A percentile compares a stretch with the other conserved stretches of the same genome.
Conservation (phyloP, 192 early-diverging fungal species). For the Mortierella antarctica region DNA sequence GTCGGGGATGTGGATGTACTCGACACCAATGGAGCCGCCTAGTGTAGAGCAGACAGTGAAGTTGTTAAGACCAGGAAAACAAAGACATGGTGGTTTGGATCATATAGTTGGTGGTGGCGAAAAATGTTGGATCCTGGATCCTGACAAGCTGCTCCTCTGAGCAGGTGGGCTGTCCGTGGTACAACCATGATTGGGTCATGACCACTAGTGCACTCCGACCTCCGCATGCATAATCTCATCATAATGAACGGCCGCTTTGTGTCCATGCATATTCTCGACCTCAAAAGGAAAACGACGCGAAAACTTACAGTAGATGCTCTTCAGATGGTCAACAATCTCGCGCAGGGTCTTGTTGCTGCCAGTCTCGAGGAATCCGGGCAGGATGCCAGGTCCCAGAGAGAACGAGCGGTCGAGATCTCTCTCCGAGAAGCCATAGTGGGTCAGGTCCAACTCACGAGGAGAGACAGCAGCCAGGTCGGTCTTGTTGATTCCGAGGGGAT, state of each 20-base stretch:
- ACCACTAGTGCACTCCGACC: neutral
- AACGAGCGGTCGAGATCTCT: slow-evolving; percentile 93
- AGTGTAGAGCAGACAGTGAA: slow-evolving; percentile 5
- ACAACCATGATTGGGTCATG: neutral
- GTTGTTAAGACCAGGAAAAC: slow-evolving; percentile 7
- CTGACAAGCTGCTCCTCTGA: neutral
- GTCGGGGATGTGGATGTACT: slow-evolving; percentile 99
- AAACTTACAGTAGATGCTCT: slow-evolving; percentile 87
- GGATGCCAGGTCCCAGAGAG: slow-evolving; percentile 92
- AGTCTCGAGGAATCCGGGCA: slow-evolving; percentile 84
- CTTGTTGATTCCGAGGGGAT: slow-evolving; percentile 89
- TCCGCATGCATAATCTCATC: too few relatives aligned
- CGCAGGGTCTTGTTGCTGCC: slow-evolving; percentile 86
- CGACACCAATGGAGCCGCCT: slow-evolving; percentile 93
- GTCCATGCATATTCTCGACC: too few relatives aligned
- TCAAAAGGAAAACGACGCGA: neutral
- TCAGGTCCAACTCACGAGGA: slow-evolving; percentile 85
- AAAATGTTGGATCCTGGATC: neutral
- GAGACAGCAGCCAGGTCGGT: slow-evolving; percentile 61
- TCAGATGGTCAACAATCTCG: slow-evolving; percentile 87
- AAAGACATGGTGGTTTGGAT: neutral
- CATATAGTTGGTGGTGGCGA: neutral
- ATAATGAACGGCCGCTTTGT: too few relatives aligned
- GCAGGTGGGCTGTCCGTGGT: neutral
- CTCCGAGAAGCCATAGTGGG: slow-evolving; percentile 96